These are phyloP conservation scores for Coemansia brasiliensis DNA, from an alignment of 192 early-diverging fungal species.

Conservation along the genomic window DNA sequence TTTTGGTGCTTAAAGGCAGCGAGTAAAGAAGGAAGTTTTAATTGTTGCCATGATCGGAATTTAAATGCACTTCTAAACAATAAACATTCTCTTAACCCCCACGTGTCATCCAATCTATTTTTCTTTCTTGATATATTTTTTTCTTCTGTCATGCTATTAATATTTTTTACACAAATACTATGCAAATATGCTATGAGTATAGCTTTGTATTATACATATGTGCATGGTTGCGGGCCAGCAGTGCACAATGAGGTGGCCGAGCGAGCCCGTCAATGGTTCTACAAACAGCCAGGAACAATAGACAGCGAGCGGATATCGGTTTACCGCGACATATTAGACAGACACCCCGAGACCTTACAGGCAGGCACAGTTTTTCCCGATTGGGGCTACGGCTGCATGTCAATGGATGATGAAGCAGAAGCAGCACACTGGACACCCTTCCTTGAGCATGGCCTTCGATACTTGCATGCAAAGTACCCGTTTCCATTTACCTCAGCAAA, in stretches of 20 bases:
- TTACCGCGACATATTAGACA: slow-evolving; percentile 33
- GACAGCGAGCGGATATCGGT: slow-evolving; percentile 3
- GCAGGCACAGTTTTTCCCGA: slow-evolving; percentile 51
- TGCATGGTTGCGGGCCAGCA: slow-evolving; percentile 40
- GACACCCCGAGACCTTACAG: slow-evolving; percentile 36
- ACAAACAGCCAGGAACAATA: neutral
- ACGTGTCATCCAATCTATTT: neutral
- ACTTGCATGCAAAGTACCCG: slow-evolving; percentile 20
- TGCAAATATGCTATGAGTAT: neutral
- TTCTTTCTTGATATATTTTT: neutral
- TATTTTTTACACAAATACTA: neutral
- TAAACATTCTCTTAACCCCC: too few relatives aligned
- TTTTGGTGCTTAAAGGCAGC: slow-evolving; percentile 61
- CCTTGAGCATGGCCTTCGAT: slow-evolving; percentile 26
- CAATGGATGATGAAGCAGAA: slow-evolving; percentile 49
- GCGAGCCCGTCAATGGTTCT: slow-evolving; percentile 51
- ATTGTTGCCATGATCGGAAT: too few relatives aligned
- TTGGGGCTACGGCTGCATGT: slow-evolving; percentile 57
- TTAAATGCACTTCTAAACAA: too few relatives aligned
- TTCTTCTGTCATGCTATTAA: neutral
- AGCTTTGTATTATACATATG: slow-evolving; percentile 1
- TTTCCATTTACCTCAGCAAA: slow-evolving; percentile 9
- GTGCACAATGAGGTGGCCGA: slow-evolving; percentile 55
- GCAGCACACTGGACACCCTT: slow-evolving; percentile 56
- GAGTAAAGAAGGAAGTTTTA: slow-evolving; percentile 19